These are phyloP conservation scores for Dendrostoma leiphaemia DNA, from an alignment of 2,329 filamentous ascomycete genomes.

Conservation along the genomic window DNA sequence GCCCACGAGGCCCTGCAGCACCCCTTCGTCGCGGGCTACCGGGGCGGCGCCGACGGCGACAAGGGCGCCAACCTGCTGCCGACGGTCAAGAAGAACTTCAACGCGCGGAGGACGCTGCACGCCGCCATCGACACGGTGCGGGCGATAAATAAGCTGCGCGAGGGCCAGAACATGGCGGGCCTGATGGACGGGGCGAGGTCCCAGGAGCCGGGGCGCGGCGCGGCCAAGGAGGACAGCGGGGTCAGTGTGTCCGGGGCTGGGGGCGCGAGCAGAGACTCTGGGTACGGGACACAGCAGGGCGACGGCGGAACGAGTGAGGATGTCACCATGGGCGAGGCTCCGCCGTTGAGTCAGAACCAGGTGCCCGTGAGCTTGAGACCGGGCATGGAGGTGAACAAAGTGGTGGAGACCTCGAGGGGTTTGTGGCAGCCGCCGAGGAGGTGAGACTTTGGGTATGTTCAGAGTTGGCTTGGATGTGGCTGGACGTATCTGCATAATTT, in stretches of 20 bases:
- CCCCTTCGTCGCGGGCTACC: slow-evolving; percentile 59
- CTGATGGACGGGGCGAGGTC: slow-evolving; percentile 62
- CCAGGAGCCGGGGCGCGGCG: slow-evolving; percentile 42
- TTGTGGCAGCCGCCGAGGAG: slow-evolving; percentile 47
- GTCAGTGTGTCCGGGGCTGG: slow-evolving; percentile 28
- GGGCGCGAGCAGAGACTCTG: slow-evolving; percentile 40
- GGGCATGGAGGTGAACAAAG: slow-evolving; percentile 52
- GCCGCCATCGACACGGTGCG: slow-evolving; percentile 70
- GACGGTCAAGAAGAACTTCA: slow-evolving; percentile 73
- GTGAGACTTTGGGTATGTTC: background rate
- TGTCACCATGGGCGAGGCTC: slow-evolving; percentile 48
- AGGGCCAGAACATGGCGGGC: slow-evolving; percentile 50
- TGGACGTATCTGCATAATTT: background rate
- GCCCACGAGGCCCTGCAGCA: slow-evolving; percentile 75
- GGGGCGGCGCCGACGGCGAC: slow-evolving; percentile 37
- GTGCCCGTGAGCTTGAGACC: slow-evolving; percentile 54
- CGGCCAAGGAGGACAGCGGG: slow-evolving; percentile 45
- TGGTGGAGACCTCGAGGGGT: slow-evolving; percentile 63
- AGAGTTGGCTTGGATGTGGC: no score
- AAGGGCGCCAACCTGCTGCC: slow-evolving; percentile 63
- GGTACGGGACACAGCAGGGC: slow-evolving; percentile 43
- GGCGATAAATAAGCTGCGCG: slow-evolving; percentile 68
- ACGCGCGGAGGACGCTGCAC: slow-evolving; percentile 65
- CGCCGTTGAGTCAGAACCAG: slow-evolving; percentile 21
- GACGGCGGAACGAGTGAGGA: slow-evolving; percentile 33